Evolutionary conservation across 2,329 filamentous ascomycete species (phyloP).

Genomic region (Clonostachys rhizophaga): DNA sequence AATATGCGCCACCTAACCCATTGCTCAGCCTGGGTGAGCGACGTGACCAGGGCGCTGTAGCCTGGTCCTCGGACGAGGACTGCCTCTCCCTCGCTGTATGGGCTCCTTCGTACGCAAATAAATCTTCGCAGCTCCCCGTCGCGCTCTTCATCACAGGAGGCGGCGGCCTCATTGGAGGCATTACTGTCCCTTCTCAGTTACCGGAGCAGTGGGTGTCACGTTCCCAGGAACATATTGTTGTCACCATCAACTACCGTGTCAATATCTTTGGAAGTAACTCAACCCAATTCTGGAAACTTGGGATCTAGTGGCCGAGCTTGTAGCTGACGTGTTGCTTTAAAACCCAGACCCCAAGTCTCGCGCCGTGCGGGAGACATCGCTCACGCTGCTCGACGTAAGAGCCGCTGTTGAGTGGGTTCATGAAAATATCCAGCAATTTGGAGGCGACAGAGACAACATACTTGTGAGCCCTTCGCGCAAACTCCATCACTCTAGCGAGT

Average conservation of each 20-base stretch:
- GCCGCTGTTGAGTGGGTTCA: conserved; percentile 22
- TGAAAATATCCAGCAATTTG: conserved; percentile 20
- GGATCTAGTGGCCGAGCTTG: too few species aligned
- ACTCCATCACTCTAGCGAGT: too few species aligned
- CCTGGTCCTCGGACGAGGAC: conserved; percentile 17
- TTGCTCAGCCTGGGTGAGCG: too few species aligned
- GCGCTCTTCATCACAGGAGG: conserved; percentile 43
- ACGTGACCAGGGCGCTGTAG: too few species aligned
- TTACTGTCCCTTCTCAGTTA: conserved; percentile 38
- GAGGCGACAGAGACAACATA: conserved; percentile 10
- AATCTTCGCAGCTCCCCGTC: conserved; percentile 21
- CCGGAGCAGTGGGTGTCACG: conserved; percentile 34
- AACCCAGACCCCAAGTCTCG: too few species aligned
- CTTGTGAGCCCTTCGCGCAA: too few species aligned
- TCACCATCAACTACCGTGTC: conserved; percentile 40
- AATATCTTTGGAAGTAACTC: conserved; percentile 26
- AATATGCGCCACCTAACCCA: too few species aligned
- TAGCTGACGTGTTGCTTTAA: too few species aligned
- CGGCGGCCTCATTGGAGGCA: conserved; percentile 34
- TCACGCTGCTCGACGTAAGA: conserved; percentile 13
- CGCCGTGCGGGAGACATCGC: too few species aligned
- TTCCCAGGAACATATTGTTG: conserved; percentile 31
- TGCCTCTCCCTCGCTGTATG: conserved; percentile 41
- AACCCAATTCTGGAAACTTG: too few species aligned
- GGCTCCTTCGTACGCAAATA: conserved; percentile 20